A percentile compares a stretch with the other conserved stretches of the same genome.
phyloP scores from a whole-genome alignment of 345 rosid species.

The Eucalyptus tenuipes region DNA sequence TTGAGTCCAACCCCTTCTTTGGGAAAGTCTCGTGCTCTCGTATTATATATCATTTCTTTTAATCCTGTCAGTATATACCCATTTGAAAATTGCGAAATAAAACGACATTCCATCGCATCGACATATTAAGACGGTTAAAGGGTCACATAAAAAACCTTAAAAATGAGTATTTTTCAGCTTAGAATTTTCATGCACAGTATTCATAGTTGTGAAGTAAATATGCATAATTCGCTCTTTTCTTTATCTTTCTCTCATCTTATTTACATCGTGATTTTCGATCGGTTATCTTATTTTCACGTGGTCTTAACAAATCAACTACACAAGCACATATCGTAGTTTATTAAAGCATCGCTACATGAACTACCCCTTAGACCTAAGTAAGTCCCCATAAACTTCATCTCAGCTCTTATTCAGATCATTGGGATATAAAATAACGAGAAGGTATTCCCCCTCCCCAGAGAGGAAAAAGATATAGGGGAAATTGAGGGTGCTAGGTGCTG shows the following conservation, averaged over 20 bases:
- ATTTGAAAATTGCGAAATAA: too few relatives aligned
- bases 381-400: background rate
- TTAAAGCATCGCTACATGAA: background rate
- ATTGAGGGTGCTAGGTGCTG: background rate
- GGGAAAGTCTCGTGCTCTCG: too few relatives aligned
- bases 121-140: too few relatives aligned
- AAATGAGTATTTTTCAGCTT: background rate
- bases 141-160: too few relatives aligned
- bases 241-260: background rate
- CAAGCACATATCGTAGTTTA: background rate
- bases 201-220: background rate
- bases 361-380: background rate
- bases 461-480: background rate
- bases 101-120: too few relatives aligned
- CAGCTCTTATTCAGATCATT: background rate
- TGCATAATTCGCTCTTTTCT: background rate
- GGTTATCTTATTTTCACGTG: background rate
- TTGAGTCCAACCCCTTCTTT: background rate
- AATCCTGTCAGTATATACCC: too few relatives aligned
- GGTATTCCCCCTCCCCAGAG: background rate
- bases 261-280: rapidly evolving
- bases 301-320: background rate
- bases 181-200: background rate
- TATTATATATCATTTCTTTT: too few relatives aligned
- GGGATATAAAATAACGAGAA: background rate